Evolutionary conservation across 148 eudicot species (phyloP).

Genomic region (Vaccinium macrocarpon): DNA sequence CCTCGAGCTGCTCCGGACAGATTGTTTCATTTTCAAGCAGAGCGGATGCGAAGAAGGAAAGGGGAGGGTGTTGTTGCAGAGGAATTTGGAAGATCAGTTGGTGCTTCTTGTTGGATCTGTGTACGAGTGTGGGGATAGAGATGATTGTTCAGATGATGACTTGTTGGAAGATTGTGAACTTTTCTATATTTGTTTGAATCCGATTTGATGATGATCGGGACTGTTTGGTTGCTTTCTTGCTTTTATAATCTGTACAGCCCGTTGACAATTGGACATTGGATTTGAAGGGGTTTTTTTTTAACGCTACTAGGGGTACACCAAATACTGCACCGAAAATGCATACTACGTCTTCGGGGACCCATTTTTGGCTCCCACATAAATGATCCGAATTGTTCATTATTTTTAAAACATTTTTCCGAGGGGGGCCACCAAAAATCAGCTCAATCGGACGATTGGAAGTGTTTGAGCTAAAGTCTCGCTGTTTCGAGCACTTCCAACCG

Average conservation of each 20-base stretch:
- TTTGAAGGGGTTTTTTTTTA: background rate
- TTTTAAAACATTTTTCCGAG: too few relatives aligned
- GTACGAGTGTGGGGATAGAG: constrained; percentile 31
- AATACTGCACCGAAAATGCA: too few relatives aligned
- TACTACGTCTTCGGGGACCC: too few relatives aligned
- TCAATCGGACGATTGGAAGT: too few relatives aligned
- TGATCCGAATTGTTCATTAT: too few relatives aligned
- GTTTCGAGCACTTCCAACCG: too few relatives aligned
- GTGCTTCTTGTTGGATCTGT: constrained; percentile 33
- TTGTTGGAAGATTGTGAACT: constrained; percentile 17
- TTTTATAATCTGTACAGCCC: background rate
- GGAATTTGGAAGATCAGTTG: constrained; percentile 25
- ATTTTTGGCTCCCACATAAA: too few relatives aligned
- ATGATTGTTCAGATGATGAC: background rate
- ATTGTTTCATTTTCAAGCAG: background rate
- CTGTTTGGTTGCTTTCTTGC: background rate
- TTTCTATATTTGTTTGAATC: background rate
- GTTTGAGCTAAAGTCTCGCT: too few relatives aligned
- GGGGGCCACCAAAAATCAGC: too few relatives aligned
- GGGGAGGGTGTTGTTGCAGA: background rate
- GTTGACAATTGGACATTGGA: background rate
- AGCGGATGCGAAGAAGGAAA: background rate
- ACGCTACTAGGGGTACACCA: too few relatives aligned
- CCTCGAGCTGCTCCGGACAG: background rate
- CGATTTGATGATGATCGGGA: background rate